phyloP scores from a whole-genome alignment of 345 rosid species.

The Eucalyptus cloeziana region DNA sequence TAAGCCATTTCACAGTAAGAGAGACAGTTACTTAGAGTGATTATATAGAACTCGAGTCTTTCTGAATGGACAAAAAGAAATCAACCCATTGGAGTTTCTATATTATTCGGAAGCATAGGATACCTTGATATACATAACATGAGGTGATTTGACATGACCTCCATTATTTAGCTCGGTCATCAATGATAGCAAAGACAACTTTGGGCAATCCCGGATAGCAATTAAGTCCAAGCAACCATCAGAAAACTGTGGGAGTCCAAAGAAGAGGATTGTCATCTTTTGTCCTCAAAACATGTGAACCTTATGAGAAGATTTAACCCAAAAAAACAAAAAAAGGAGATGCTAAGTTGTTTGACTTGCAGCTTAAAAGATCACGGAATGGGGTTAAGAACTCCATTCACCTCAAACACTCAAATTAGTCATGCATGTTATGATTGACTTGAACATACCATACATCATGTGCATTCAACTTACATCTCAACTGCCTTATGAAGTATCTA shows the following conservation, averaged over 20 bases:
- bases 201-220: conserved; percentile 51
- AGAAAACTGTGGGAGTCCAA: conserved; percentile 43
- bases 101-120: neutral
- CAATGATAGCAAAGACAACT: conserved; percentile 40
- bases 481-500: neutral
- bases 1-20: neutral
- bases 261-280: neutral
- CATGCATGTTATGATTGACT: neutral
- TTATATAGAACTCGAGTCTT: neutral
- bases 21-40: neutral
- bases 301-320: neutral
- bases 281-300: neutral
- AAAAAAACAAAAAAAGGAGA: neutral
- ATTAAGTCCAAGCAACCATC: conserved; percentile 90
- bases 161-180: conserved; percentile 56
- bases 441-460: neutral
- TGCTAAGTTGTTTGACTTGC: neutral
- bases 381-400: neutral
- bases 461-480: neutral
- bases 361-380: neutral
- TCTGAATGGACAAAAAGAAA: neutral
- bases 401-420: neutral
- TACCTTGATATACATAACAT: conserved; percentile 69
- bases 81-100: neutral
- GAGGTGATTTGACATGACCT: conserved; percentile 62